phyloP scores from a whole-genome alignment of 225 moss, liverwort and hornwort species.

The Physcomitrium patens region DNA sequence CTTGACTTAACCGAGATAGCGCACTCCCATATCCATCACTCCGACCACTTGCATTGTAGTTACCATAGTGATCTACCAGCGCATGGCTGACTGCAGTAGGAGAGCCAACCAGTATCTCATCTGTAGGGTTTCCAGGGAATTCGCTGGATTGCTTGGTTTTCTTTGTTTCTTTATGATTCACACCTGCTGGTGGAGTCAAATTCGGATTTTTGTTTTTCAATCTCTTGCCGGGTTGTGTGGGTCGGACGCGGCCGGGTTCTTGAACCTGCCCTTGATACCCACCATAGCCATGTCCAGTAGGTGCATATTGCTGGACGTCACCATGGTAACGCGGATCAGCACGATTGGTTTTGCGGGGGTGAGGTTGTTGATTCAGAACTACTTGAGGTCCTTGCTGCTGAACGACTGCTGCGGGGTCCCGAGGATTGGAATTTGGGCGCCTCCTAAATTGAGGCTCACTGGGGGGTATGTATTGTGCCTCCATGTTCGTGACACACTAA shows the following conservation, averaged over 20 bases:
- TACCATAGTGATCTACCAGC: neutral
- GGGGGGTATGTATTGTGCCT: constrained; percentile 25
- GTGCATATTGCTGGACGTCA: neutral
- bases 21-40: constrained; percentile 11
- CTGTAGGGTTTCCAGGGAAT: neutral
- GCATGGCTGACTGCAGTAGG: constrained; percentile 9
- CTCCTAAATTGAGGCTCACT: constrained; percentile 28
- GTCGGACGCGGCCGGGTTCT: constrained; percentile 9
- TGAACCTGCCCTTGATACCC: neutral
- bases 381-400: constrained; percentile 23
- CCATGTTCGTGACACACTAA: constrained; percentile 28
- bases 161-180: neutral
- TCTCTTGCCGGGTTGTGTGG: constrained; percentile 5
- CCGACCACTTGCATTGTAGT: too few relatives aligned
- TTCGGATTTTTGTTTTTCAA: constrained; percentile 17
- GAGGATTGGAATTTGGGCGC: constrained; percentile 21
- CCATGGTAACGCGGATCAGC: neutral
- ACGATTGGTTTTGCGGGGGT: constrained; percentile 20
- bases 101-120: neutral
- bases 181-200: neutral
- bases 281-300: constrained; percentile 5
- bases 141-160: neutral
- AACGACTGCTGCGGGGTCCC: constrained; percentile 4
- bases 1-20: constrained; percentile 34
- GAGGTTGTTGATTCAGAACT: constrained; percentile 12